A percentile compares a stretch with the other conserved stretches of the same genome.
These are phyloP conservation scores for Trichophyton equinum DNA, from an alignment of 2,329 filamentous ascomycete species.

Conservation along the genomic window DNA sequence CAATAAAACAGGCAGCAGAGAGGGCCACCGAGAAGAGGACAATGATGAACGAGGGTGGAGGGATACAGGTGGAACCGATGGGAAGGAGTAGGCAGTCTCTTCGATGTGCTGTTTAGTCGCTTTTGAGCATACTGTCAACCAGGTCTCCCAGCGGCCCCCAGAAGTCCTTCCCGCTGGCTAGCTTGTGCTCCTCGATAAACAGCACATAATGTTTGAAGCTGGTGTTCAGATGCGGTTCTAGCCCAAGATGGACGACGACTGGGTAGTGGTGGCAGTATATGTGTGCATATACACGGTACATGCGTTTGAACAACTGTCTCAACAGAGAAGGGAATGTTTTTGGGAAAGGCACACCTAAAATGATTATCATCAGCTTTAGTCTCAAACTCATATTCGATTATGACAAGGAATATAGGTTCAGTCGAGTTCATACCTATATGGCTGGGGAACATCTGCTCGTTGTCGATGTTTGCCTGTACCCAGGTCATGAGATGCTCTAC, in stretches of 20 bases:
- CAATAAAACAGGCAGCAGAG: background rate
- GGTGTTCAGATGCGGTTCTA: constrained; percentile 95
- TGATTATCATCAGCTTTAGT: background rate
- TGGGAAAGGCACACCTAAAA: constrained; percentile 74
- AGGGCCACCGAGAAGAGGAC: background rate
- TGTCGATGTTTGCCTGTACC: constrained; percentile 92
- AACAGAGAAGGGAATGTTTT: constrained; percentile 81
- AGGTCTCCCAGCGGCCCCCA: constrained; percentile 92
- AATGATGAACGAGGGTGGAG: background rate
- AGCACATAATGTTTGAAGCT: constrained; percentile 99
- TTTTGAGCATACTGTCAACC: constrained; percentile 94
- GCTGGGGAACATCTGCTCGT: constrained; percentile 88
- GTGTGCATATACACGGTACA: constrained; percentile 97
- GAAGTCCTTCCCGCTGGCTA: constrained; percentile 90
- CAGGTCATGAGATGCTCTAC: constrained; percentile 96
- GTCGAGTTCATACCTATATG: constrained; percentile 53
- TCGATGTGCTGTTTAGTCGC: constrained; percentile 47
- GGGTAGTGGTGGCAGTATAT: constrained; percentile 99
- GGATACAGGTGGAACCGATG: background rate
- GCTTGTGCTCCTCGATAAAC: constrained; percentile 90
- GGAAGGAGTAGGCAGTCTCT: background rate
- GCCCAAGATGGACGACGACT: constrained; percentile 82
- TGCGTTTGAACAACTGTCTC: constrained; percentile 94
- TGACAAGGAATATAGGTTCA: background rate
- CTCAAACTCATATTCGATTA: background rate